Base-by-base conservation (phyloP, 345 rosid genomes). In the Aethionema arabicum region DNA sequence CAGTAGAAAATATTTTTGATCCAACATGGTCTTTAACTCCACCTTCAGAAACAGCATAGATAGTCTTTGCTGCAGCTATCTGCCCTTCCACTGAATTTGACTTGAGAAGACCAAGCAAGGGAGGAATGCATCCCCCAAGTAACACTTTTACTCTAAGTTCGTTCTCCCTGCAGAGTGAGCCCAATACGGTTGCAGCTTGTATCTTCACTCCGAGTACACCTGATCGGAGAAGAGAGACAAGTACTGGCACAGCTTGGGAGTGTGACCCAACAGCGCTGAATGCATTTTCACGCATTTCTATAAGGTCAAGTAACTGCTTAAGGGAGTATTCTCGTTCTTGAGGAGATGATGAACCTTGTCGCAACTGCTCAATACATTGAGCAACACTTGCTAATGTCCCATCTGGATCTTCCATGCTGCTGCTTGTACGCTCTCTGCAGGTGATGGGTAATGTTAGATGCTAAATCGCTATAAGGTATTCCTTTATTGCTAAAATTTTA, bases 381-480 rank as follows among this genome's bases (percentile, higher is more conserved):
- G 99, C 99, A 78, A 95, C 98, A 73, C 86, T 95, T 44, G 99
- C 99, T 77, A 95, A 79, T 35, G 95, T 95, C 61, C 99, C 99
- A 81, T 95, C 99, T 59, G 95, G 88, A 85, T 90, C 99, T 83
- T 95, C 99, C 98, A 95, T 85, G 85, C 92, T 90, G 85, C 92
- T 90, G 69, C 77, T 85, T 45, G 81, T 76, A 7, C 99, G 95
- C 14, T 90, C 99, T 76, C 99, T 93, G 82, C 64, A 78, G 58
- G 74, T 50, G 55, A 73, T 65, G 44, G 8, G 44, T 63, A 53
- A 65, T 49, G 72, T 66, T 47, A 73, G 70, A 65, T 60, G 53
- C 42, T 39, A 54, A 6, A 35, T 55, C 7, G n/a, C 40, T 33
- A 27, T 35, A n/a, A 56, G 13, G 32, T 38, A 51, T 60, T 21